A percentile compares a stretch with the other conserved stretches of the same genome.
phyloP scores from a whole-genome alignment of 2,329 filamentous ascomycete species.

The Nothophaeocryptopus gaeumannii region DNA sequence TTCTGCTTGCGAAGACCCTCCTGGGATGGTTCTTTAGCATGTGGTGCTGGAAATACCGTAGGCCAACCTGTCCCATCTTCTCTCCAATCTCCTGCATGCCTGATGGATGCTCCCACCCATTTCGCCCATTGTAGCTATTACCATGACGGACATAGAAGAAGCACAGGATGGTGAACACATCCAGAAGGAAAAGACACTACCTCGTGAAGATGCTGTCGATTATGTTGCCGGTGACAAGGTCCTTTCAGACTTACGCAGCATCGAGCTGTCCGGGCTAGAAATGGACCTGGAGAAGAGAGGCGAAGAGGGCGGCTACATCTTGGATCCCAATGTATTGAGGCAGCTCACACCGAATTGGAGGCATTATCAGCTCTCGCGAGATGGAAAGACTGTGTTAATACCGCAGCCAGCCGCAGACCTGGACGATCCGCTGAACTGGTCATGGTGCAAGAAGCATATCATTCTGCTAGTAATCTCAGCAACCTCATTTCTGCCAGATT shows the following conservation, averaged over 20 bases:
- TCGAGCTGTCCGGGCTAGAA: slow-evolving; percentile 9
- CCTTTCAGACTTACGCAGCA: not conserved
- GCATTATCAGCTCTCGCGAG: slow-evolving; percentile 37
- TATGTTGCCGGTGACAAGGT: not conserved
- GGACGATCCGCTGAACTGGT: slow-evolving; percentile 28
- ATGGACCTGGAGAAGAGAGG: slow-evolving; percentile 24
- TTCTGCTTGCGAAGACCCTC: no score
- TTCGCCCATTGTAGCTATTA: no score
- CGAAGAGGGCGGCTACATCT: slow-evolving; percentile 35
- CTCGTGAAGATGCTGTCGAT: not conserved
- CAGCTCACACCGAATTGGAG: slow-evolving; percentile 39
- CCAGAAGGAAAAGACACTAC: not conserved
- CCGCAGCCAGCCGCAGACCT: slow-evolving; percentile 23
- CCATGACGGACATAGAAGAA: no score
- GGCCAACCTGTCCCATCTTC: no score
- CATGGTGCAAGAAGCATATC: slow-evolving; percentile 41
- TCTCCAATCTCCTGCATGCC: no score
- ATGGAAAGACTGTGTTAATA: slow-evolving; percentile 23
- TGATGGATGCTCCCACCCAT: no score
- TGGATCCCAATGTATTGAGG: slow-evolving; percentile 33
- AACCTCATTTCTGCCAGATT: slow-evolving; percentile 14
- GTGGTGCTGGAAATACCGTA: no score
- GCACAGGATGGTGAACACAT: no score
- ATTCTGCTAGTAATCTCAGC: slow-evolving; percentile 26
- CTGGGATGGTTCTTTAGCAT: no score